Percentiles rank a stretch among this genome's conserved stretches.
These are phyloP conservation scores for Ceratobasidium sp. DNA, from an alignment of 1,284 basidiomycete genomes.

Conservation along the genomic window DNA sequence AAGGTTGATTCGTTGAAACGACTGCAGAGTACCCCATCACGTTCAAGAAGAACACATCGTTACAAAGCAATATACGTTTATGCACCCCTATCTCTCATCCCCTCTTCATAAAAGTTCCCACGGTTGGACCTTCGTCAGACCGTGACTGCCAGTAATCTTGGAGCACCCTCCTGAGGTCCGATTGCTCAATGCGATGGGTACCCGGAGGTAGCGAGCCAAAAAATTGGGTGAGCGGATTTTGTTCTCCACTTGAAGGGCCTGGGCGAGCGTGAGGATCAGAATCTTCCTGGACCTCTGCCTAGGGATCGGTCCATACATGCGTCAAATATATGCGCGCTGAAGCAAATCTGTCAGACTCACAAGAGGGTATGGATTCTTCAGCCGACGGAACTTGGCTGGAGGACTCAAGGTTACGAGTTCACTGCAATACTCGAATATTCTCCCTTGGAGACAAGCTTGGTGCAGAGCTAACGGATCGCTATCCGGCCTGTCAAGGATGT, in stretches of 20 bases:
- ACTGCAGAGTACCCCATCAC: too few relatives aligned
- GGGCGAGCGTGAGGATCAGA: too few relatives aligned
- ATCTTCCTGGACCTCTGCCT: background rate
- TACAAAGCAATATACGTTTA: too few relatives aligned
- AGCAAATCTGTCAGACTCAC: background rate
- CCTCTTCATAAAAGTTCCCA: too few relatives aligned
- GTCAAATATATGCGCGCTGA: background rate
- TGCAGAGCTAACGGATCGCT: conserved; percentile 51
- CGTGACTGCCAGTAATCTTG: background rate
- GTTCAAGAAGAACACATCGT: too few relatives aligned
- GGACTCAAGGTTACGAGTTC: background rate
- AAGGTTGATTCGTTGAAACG: too few relatives aligned
- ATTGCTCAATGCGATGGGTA: background rate
- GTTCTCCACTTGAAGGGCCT: too few relatives aligned
- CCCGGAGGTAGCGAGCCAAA: background rate
- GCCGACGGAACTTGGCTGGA: conserved; percentile 4
- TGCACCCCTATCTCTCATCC: too few relatives aligned
- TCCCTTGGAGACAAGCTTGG: conserved; percentile 50
- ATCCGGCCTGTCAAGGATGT: conserved; percentile 45
- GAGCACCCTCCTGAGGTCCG: background rate
- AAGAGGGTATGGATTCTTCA: conserved; percentile 2
- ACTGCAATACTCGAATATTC: conserved; percentile 47
- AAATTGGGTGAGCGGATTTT: background rate
- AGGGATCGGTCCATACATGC: too few relatives aligned
- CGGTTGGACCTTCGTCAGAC: background rate